Conservation (phyloP, 2,329 filamentous ascomycete genomes). For the Claviceps humidiphila region DNA sequence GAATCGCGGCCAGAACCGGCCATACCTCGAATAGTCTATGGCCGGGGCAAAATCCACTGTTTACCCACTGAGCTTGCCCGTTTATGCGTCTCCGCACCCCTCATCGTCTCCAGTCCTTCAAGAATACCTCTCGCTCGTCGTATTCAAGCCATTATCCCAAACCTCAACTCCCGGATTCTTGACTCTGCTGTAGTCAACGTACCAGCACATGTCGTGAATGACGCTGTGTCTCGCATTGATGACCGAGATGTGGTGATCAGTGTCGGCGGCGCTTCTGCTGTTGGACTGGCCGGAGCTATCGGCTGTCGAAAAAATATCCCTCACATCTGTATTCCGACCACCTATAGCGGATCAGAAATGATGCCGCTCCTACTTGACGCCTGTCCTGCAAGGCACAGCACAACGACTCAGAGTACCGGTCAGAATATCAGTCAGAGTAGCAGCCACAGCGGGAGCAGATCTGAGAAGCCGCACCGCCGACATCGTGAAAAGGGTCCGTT, state of each 20-base stretch:
- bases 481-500: not conserved
- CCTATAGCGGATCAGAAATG: conserved; percentile 48
- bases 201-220: conserved; percentile 15
- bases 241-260: conserved; percentile 44
- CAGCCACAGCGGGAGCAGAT: not conserved
- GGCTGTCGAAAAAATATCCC: conserved; percentile 37
- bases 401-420: not conserved
- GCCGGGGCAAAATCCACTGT: conserved; percentile 18
- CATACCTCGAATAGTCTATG: conserved; percentile 22
- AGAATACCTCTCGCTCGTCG: conserved; percentile 20
- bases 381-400: conserved; percentile 9
- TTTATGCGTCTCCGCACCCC: conserved; percentile 18
- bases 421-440: not conserved
- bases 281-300: conserved; percentile 44
- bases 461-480: not conserved
- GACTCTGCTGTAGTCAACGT: conserved; percentile 19
- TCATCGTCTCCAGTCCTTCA: conserved; percentile 26
- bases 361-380: conserved; percentile 19
- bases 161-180: conserved; percentile 19
- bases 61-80: conserved; percentile 21
- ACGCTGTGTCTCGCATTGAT: conserved; percentile 15
- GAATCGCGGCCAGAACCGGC: conserved; percentile 3
- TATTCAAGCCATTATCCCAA: conserved; percentile 21
- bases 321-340: conserved; percentile 47
- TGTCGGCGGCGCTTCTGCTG: conserved; percentile 49